Base-by-base conservation (phyloP, 495 filamentous ascomycete species). In the Parathielavia appendiculata region DNA sequence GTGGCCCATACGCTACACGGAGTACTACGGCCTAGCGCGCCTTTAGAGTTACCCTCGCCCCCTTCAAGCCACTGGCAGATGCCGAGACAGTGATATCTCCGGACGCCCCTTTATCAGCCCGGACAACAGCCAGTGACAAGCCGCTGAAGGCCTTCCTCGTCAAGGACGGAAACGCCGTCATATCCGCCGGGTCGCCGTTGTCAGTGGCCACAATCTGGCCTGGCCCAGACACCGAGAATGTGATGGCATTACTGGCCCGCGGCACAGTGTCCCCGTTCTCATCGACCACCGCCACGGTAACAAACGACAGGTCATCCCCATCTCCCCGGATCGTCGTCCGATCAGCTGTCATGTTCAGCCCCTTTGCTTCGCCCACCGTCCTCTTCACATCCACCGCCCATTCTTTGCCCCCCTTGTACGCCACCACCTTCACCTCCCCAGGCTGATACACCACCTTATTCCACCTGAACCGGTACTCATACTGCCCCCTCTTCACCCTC, bases 391-490 rank as follows among this genome's bases (percentile, higher is more conserved):
- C 73, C 6, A 50, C 62, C n/a, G 74, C 76, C 76, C 78, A 81
- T 51, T 58, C 36, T 9, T 43, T 54, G 6, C 73, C 75, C 17
- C 69, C 64, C 61, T 76, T 77, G 48, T 77, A 79, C 8, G 72
- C 62, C 10, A 76, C 71, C 6, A 76, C 78, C 12, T 54, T 64
- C 5, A 81, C 38, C 20, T 79, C 68, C 23, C 76, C 76, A 5
- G 76, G 63, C 46, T 69, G 56, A 51, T 79, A 81, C 1, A 59
- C 64, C 0, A 81, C 69, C 5, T 73, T 54, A 39, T 81, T 76
- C 78, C 76, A 81, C 0, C 76, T 70, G 57, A 79, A 78, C 13
- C 78, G 74, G 51, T 75, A 78, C 8, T 62, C 61, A 13, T 56
- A 72, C 20, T 67, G 32, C 13, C 55, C 64, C 49, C 65, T 70